A percentile compares a stretch with the other conserved stretches of the same genome.
Conservation (phyloP, 202 grass and related monocot genomes). For the Brachypodium distachyon region DNA sequence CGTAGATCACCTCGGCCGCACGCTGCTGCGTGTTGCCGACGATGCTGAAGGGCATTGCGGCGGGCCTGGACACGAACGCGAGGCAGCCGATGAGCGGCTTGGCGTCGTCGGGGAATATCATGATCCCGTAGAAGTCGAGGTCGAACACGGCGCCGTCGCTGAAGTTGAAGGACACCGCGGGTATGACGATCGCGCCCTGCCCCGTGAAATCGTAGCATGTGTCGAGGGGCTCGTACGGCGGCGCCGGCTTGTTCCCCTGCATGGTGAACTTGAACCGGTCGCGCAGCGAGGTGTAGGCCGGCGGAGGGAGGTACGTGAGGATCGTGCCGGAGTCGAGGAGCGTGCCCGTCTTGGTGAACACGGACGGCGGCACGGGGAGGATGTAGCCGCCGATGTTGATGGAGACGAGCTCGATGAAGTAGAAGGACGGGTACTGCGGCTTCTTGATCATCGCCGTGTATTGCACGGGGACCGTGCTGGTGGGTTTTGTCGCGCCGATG, state of each 20-base stretch:
- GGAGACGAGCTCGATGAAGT: conserved; percentile 37
- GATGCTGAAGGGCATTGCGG: not conserved
- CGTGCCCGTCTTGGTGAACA: conserved; percentile 30
- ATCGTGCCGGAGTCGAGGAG: conserved; percentile 50
- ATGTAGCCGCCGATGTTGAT: conserved; percentile 36
- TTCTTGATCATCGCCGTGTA: conserved; percentile 32
- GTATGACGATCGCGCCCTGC: not conserved
- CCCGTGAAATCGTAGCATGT: conserved; percentile 49
- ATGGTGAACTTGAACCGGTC: conserved; percentile 30
- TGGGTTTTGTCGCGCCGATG: not conserved
- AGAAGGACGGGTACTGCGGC: conserved; percentile 1
- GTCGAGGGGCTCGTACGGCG: not conserved
- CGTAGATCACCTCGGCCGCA: conserved; percentile 28
- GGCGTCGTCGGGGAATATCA: not conserved
- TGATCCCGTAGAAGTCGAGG: not conserved
- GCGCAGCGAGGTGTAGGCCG: conserved; percentile 19
- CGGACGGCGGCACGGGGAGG: conserved; percentile 12
- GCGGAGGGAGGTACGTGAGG: conserved; percentile 19
- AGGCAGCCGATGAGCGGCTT: not conserved
- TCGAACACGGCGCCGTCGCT: conserved; percentile 8
- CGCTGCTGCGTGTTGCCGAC: conserved; percentile 47
- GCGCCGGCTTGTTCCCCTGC: conserved; percentile 11
- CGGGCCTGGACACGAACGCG: not conserved
- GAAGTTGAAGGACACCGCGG: conserved; percentile 23
- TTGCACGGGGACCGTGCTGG: not conserved